These are phyloP conservation scores for Coprinopsis marcescibilis DNA, from an alignment of 768 basidiomycete species.

Conservation along the genomic window DNA sequence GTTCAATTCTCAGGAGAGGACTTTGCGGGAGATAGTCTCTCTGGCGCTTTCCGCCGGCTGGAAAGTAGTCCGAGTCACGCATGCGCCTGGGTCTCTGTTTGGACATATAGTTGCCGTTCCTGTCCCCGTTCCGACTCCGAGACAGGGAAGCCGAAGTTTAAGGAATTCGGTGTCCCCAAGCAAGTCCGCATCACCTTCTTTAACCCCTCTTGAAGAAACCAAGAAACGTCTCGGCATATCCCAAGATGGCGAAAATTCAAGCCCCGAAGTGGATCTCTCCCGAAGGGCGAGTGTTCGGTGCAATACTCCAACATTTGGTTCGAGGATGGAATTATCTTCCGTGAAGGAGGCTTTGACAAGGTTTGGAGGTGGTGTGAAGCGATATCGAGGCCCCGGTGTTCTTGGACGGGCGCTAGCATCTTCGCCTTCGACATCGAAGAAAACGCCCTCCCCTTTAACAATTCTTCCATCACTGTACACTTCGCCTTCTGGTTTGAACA, in stretches of 20 bases:
- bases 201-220: background rate
- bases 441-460: background rate
- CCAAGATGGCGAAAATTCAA: constrained; percentile 12
- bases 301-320: constrained; percentile 60
- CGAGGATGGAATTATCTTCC: constrained; percentile 40
- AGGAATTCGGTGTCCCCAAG: background rate
- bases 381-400: constrained; percentile 14
- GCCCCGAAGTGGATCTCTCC: constrained; percentile 32
- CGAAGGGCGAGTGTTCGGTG: constrained; percentile 44
- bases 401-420: constrained; percentile 2
- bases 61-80: constrained; percentile 30
- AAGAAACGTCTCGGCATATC: constrained; percentile 10
- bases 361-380: constrained; percentile 27
- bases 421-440: background rate
- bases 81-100: constrained; percentile 59
- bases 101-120: constrained; percentile 69
- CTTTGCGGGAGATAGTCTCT: constrained; percentile 23
- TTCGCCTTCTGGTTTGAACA: background rate
- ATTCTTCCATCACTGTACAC: background rate
- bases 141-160: background rate
- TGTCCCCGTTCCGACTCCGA: constrained; percentile 7
- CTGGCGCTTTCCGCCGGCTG: constrained; percentile 28
- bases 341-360: constrained; percentile 38
- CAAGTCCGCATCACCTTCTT: background rate
- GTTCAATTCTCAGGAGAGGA: constrained; percentile 36